Evolutionary conservation across 495 filamentous ascomycete genomes (phyloP), one percentile per base, ranked within the genome.

Genomic region (Hapsidospora chrysogenum): DNA sequence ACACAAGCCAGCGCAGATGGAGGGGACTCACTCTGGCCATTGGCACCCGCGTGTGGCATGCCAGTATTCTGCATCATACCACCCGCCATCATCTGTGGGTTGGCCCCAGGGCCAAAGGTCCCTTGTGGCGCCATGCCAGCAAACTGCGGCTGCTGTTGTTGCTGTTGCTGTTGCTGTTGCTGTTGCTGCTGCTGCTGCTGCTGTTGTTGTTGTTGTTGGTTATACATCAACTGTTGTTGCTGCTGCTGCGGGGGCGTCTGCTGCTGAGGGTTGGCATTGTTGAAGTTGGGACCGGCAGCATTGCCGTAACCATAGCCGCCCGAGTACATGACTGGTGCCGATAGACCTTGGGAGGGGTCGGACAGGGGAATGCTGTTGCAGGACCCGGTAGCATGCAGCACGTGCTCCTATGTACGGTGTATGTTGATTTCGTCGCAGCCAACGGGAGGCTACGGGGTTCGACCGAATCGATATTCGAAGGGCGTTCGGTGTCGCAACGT

Each of bases 41-140:
- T 65, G 37, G 57, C 49, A 45, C 51, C 56, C 60, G 63, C 63
- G 56, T 64, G 61, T 40, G 50, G 60, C 61, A 65, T 63, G 48
- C 49, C 57, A 51, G 60, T 36, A 46, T 60, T 64, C 56, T 61
- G 63, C 63, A 65, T 65, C 60, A 67, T 64, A 51, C 57, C 61
- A 55, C 41, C 58, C 38, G 56, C 49, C 60, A 65, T 67, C 57
- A 65, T 57, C 43, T 47, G 45, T 19, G 51, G 51, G 41, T 62
- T 64, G 27, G 53, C 50, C 31, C 48, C 57, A 28, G 56, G 53
- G 33, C n/a, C n/a, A n/a, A 63, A 65, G 28, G 47, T 46, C 25
- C 52, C 56, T 43, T 63, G 60, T 38, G 50, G 47, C 38, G 47
- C 51, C 57, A 64, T 60, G 42, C 56, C 54, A 37, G 52, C 47